phyloP scores from a whole-genome alignment of 176 grass and related monocot species.

The Lolium rigidum region DNA sequence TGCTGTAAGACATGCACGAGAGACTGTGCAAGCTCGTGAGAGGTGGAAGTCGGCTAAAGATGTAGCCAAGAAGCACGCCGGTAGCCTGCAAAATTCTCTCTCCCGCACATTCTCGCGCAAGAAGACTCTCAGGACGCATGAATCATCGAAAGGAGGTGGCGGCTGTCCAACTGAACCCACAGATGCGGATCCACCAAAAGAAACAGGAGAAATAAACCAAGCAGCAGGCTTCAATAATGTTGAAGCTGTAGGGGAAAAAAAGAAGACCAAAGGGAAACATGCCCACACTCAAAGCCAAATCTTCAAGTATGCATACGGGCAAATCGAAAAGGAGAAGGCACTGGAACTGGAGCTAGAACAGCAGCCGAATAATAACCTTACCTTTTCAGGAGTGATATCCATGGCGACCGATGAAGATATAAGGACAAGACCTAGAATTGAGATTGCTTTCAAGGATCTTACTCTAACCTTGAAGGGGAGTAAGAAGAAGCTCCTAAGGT shows the following conservation, averaged over 20 bases:
- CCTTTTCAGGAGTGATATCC: conserved; percentile 85
- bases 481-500: conserved; percentile 80
- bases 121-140: conserved; percentile 51
- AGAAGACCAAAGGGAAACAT: conserved; percentile 70
- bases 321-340: conserved; percentile 93
- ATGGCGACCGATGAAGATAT: conserved; percentile 82
- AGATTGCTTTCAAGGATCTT: conserved; percentile 86
- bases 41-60: conserved; percentile 93
- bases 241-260: conserved; percentile 66
- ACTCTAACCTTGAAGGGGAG: conserved; percentile 87
- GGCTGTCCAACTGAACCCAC: conserved; percentile 22
- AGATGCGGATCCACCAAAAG: conserved; percentile 30
- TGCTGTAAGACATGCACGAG: conserved; percentile 70
- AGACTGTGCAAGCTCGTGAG: conserved; percentile 72
- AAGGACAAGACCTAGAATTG: conserved; percentile 64
- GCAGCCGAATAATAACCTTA: conserved; percentile 68
- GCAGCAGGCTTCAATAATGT: conserved; percentile 62
- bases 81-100: conserved; percentile 60
- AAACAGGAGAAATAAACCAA: neutral
- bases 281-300: conserved; percentile 91
- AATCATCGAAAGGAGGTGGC: conserved; percentile 40
- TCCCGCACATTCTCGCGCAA: conserved; percentile 89
- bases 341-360: conserved; percentile 50
- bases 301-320: conserved; percentile 91
- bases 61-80: conserved; percentile 79